Conservation (phyloP, 164 flowering plant species). For the Vitis cinerea region DNA sequence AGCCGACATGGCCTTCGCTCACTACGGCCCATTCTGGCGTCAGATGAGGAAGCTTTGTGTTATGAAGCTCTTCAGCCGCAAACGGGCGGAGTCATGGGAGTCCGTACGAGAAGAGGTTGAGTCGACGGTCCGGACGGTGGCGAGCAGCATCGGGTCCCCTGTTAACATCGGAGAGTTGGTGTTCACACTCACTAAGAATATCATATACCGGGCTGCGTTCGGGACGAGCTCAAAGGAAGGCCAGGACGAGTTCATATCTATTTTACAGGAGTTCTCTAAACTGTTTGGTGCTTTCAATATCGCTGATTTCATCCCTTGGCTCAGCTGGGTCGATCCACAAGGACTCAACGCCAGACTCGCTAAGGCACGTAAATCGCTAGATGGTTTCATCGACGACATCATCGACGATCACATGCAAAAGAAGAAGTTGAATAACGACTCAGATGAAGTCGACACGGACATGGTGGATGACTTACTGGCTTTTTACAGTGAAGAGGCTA, state of each 20-base stretch:
- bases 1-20: conserved; percentile 86
- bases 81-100: conserved; percentile 77
- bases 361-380: conserved; percentile 24
- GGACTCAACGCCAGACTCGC: conserved; percentile 17
- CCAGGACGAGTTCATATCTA: conserved; percentile 23
- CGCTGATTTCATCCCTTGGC: conserved; percentile 29
- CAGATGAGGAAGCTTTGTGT: conserved; percentile 91
- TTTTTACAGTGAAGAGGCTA: conserved; percentile 45
- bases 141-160: conserved; percentile 23
- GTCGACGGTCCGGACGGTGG: conserved; percentile 25
- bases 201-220: conserved; percentile 47
- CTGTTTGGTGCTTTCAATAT: conserved; percentile 31
- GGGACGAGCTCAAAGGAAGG: conserved; percentile 22
- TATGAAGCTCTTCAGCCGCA: conserved; percentile 76
- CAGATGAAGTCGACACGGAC: conserved; percentile 32
- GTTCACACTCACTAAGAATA: conserved; percentile 53
- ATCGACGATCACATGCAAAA: conserved; percentile 34
- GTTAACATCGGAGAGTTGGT: conserved; percentile 66
- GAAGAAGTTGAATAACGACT: conserved; percentile 7
- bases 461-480: conserved; percentile 81
- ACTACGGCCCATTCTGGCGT: conserved; percentile 93
- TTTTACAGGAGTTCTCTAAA: conserved; percentile 34
- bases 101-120: conserved; percentile 82
- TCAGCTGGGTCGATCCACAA: conserved; percentile 14
- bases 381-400: conserved; percentile 29